These are phyloP conservation scores for Pholiota microspora DNA, from an alignment of 768 basidiomycete species.

Conservation along the genomic window DNA sequence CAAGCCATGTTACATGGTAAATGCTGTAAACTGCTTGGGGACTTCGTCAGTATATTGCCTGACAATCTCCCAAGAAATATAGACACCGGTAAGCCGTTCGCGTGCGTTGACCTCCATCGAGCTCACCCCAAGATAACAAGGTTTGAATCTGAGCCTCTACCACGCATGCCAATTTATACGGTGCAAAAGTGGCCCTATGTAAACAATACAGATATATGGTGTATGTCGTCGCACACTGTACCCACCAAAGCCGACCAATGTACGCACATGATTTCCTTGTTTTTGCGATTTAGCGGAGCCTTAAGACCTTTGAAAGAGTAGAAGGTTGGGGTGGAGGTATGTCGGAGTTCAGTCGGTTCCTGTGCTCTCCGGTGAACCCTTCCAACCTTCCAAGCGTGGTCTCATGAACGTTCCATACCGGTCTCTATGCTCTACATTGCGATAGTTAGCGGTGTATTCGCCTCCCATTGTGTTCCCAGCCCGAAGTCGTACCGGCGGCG, in stretches of 20 bases:
- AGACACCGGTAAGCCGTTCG: background rate
- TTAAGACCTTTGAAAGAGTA: background rate
- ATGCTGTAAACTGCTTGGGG: background rate
- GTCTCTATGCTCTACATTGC: background rate
- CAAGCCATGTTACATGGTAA: background rate
- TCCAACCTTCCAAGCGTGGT: background rate
- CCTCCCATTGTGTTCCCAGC: background rate
- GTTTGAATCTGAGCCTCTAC: background rate
- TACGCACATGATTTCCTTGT: background rate
- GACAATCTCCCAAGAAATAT: background rate
- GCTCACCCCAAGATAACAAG: background rate
- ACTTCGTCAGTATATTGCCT: background rate
- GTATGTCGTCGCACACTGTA: background rate
- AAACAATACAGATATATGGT: background rate
- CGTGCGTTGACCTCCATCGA: no score
- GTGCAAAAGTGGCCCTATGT: background rate
- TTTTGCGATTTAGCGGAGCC: background rate
- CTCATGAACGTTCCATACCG: background rate
- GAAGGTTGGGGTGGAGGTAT: background rate
- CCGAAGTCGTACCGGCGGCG: background rate
- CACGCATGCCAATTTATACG: background rate
- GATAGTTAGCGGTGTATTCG: background rate
- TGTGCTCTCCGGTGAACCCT: background rate
- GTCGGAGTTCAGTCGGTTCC: constrained; percentile 4
- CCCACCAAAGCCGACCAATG: background rate